Conservation (phyloP, 345 rosid species). For the Acer negundo region DNA sequence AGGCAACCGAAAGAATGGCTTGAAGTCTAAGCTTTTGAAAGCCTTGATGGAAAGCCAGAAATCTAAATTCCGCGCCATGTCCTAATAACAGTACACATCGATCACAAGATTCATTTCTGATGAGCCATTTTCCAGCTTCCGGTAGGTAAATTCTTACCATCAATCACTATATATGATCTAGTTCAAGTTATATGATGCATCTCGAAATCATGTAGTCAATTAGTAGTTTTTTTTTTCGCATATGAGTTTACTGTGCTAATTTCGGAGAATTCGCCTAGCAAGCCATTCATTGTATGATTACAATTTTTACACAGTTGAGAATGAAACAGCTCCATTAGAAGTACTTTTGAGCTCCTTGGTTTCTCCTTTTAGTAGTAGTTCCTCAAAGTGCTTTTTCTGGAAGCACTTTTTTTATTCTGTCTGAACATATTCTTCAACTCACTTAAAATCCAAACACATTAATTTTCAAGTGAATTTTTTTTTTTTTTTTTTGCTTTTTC, state of each 20-base stretch:
- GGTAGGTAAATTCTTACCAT: not conserved
- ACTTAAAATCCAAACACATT: not conserved
- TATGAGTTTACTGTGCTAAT: not conserved
- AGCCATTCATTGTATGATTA: not conserved
- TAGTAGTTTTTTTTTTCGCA: not conserved
- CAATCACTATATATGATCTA: not conserved
- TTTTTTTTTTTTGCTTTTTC: not conserved
- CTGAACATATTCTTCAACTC: not conserved
- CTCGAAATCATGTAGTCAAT: not conserved
- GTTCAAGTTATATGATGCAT: not conserved
- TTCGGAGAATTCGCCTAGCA: not conserved
- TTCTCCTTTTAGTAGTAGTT: not conserved
- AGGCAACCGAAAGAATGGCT: conserved; percentile 13
- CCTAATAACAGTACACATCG: not conserved
- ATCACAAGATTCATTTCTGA: not conserved
- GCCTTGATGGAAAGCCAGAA: conserved; percentile 25
- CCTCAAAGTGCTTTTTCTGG: not conserved
- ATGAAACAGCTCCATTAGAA: too few relatives aligned
- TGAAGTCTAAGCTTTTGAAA: conserved; percentile 26
- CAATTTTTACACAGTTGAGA: not conserved
- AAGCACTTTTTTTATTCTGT: not conserved
- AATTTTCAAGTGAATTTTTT: not conserved
- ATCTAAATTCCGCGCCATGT: conserved; percentile 5
- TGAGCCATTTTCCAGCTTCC: not conserved
- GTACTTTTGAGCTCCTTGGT: not conserved